Conservation (phyloP, 768 basidiomycete species). For the Fistulinella prunicolor region DNA sequence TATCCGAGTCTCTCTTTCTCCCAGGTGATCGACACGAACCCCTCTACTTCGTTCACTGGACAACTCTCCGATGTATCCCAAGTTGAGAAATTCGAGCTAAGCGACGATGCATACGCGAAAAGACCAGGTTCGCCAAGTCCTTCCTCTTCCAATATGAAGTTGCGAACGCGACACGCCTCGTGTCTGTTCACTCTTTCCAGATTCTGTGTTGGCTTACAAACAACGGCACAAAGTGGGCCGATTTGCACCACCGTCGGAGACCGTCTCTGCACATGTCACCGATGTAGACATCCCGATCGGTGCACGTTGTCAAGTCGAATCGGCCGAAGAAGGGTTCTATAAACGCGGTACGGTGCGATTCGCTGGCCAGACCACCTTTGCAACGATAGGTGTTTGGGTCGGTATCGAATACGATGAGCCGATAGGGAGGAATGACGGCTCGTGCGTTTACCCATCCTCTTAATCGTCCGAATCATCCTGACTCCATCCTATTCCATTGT, state of each 20-base stretch:
- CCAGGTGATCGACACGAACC: constrained; percentile 60
- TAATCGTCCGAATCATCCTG: background rate
- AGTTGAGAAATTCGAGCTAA: constrained; percentile 92
- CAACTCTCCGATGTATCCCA: constrained; percentile 81
- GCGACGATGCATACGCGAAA: constrained; percentile 74
- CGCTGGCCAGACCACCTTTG: constrained; percentile 77
- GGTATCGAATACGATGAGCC: constrained; percentile 96
- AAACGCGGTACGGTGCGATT: constrained; percentile 87
- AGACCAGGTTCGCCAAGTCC: constrained; percentile 56
- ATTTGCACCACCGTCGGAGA: constrained; percentile 59
- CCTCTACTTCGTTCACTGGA: constrained; percentile 71
- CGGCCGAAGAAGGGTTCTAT: constrained; percentile 59
- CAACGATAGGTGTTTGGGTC: constrained; percentile 70
- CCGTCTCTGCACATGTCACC: constrained; percentile 31
- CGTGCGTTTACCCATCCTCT: constrained; percentile 53
- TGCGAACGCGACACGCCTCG: background rate
- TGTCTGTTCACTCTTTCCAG: constrained; percentile 38
- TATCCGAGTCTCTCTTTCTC: constrained; percentile 43
- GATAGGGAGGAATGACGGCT: constrained; percentile 92
- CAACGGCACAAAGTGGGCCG: constrained; percentile 84
- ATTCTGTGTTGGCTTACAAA: constrained; percentile 88
- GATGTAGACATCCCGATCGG: constrained; percentile 58
- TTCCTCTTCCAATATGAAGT: background rate
- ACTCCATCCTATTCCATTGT: background rate
- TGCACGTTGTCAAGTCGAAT: constrained; percentile 81